These are phyloP conservation scores for Dissophora ornata DNA, from an alignment of 192 early-diverging fungal species.

Conservation along the genomic window DNA sequence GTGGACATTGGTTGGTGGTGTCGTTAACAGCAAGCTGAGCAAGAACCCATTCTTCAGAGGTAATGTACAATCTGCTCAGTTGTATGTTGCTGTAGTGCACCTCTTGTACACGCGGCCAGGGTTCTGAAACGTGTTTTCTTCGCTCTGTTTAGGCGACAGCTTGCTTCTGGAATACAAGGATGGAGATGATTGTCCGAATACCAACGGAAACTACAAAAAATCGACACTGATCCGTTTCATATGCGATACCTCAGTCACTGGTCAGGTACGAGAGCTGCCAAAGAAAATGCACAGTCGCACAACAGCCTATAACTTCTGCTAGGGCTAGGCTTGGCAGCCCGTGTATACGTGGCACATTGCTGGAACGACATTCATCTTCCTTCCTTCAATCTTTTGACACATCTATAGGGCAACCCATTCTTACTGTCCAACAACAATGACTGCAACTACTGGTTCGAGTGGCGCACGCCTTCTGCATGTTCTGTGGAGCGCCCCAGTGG, in stretches of 20 bases:
- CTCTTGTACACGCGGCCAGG: background rate
- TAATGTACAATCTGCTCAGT: no score
- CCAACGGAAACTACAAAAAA: constrained; percentile 11
- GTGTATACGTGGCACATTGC: background rate
- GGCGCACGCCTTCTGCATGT: constrained; percentile 55
- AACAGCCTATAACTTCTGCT: no score
- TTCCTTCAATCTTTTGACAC: constrained; percentile 3
- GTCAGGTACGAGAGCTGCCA: constrained; percentile 31
- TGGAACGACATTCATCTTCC: background rate
- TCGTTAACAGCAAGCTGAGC: constrained; percentile 32
- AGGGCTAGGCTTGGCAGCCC: background rate
- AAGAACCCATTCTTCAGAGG: constrained; percentile 39
- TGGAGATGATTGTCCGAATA: constrained; percentile 35
- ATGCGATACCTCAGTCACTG: constrained; percentile 49
- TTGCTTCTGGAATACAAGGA: constrained; percentile 38
- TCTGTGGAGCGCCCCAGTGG: constrained; percentile 15
- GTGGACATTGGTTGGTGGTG: background rate
- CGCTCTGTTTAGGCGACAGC: constrained; percentile 30
- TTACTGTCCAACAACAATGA: constrained; percentile 33
- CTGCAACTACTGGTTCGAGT: constrained; percentile 52
- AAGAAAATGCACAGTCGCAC: no score
- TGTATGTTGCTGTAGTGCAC: no score
- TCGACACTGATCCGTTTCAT: constrained; percentile 43
- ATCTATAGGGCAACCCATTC: constrained; percentile 35
- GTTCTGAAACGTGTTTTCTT: constrained; percentile 1